Conservation (phyloP, 164 flowering plant species). For the Dillenia suffruticosa region DNA sequence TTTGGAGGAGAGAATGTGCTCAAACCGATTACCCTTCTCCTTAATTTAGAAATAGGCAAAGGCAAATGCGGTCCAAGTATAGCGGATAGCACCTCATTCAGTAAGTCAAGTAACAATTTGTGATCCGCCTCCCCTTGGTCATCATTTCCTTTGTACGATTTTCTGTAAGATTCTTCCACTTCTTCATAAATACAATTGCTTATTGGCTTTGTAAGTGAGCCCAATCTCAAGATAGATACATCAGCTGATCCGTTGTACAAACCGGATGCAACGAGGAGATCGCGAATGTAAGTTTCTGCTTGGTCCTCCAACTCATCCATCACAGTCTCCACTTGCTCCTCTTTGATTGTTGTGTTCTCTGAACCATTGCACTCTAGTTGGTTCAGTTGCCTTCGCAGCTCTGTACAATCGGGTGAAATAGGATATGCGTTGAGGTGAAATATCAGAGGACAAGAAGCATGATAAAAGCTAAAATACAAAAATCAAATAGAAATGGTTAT, state of each 20-base stretch:
- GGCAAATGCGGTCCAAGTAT: conserved; percentile 40
- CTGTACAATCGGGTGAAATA: conserved; percentile 28
- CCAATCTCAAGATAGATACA: conserved; percentile 37
- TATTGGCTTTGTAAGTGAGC: conserved; percentile 47
- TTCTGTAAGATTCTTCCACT: conserved; percentile 58
- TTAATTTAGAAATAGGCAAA: conserved; percentile 29
- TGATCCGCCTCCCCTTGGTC: conserved; percentile 33
- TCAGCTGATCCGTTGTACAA: conserved; percentile 51
- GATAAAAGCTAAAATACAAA: no score
- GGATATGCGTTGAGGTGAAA: no score
- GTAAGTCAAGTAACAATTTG: conserved; percentile 57
- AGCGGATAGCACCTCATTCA: conserved; percentile 58
- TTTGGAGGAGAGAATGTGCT: conserved; percentile 22
- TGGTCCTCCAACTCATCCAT: conserved; percentile 40
- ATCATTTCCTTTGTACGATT: conserved; percentile 22
- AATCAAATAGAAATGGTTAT: no score
- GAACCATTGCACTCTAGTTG: conserved; percentile 41
- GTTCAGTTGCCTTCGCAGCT: conserved; percentile 65
- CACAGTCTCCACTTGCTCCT: conserved; percentile 33
- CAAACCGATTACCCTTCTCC: conserved; percentile 23
- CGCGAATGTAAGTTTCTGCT: conserved; percentile 57
- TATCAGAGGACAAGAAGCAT: background rate
- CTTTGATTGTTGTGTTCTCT: conserved; percentile 27
- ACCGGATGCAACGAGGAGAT: conserved; percentile 76
- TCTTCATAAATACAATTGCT: conserved; percentile 49